Base-by-base conservation (phyloP, 2,329 filamentous ascomycete species). In the Aspergillus quadricinctus region DNA sequence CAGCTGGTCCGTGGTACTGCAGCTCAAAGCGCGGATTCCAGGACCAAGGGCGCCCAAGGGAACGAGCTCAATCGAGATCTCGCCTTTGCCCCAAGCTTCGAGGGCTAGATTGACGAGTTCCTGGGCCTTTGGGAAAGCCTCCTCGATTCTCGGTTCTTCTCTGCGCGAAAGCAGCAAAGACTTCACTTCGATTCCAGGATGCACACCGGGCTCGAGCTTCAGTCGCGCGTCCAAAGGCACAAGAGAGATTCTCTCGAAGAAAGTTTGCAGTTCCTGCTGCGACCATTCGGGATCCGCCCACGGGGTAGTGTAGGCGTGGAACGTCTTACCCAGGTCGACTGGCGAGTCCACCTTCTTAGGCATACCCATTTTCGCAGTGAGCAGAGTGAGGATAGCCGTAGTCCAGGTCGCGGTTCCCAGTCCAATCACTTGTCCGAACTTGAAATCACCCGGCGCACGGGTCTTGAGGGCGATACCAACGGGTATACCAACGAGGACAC, bases 381-480 rank as follows among this genome's bases (percentile, higher is more conserved):
- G 70, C 27, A 82, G 68, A 0, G 78, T 78, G 3, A 82, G 69
- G 19, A 83, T 63, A 10, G 79, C 81, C 14, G 78, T 75, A 14
- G 73, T 80, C 81, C 81, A 83, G 7, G 81, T 83, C 4, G 77
- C 73, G 3, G 72, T 64, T 5, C 70, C 80, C 8, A 84, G 72
- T 2, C 78, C 76, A 57, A 82, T 77, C 14, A 81, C 77, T 48
- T 76, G 73, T 35, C 74, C 72, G 60, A 77, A 83, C 2, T 66
- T 51, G 55, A 78, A 82, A 0, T 4, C 0, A 6, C 66, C 28
- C 1, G 75, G 74, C 5, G 72, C 50, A n/a, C 69, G 62, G 40
- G 70, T 56, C 21, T 74, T 76, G 5, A 83, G 66, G 3, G 77
- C 67, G 37, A 78, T 73, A 14, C 81, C 81, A 4, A 79, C 55